Conservation (phyloP, 352 stramenopile species). For the Phytophthora ohioensis region DNA sequence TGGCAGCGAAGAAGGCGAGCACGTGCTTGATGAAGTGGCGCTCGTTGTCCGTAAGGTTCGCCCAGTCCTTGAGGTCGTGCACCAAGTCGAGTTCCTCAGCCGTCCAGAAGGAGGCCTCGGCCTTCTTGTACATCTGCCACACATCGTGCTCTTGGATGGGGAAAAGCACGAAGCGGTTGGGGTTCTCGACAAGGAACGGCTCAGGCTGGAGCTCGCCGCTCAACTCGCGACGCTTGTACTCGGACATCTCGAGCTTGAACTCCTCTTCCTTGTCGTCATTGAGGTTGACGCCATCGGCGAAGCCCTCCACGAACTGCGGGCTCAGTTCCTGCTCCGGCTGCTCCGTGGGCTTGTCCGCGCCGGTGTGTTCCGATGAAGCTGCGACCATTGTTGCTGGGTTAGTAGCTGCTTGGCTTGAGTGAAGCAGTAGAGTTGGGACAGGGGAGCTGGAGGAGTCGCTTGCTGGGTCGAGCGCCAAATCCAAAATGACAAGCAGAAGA, state of each 20-base stretch:
- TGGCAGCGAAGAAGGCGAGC: conserved; percentile 98
- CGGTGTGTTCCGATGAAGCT: conserved; percentile 31
- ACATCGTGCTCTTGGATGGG: conserved; percentile 97
- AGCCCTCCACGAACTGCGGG: conserved; percentile 32
- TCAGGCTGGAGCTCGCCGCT: conserved; percentile 88
- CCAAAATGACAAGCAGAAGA: conserved; percentile 36
- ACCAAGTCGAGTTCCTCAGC: conserved; percentile 98
- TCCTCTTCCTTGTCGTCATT: conserved; percentile 40
- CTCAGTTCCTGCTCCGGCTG: conserved; percentile 44
- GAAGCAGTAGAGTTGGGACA: not conserved
- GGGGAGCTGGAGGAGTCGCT: conserved; percentile 18
- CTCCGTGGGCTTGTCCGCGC: conserved; percentile 27
- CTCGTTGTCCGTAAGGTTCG: conserved; percentile 94
- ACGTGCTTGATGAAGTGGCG: conserved; percentile 98
- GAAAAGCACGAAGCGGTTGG: conserved; percentile 98
- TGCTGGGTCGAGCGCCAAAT: conserved; percentile 40
- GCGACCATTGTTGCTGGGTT: conserved; percentile 45
- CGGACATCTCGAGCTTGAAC: conserved; percentile 64
- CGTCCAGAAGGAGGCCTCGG: conserved; percentile 99
- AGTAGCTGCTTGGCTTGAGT: conserved; percentile 6
- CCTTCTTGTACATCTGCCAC: conserved; percentile 99
- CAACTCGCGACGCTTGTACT: conserved; percentile 91
- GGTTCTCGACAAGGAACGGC: conserved; percentile 96
- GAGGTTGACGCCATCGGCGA: conserved; percentile 25
- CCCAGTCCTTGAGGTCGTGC: conserved; percentile 97